Evolutionary conservation across 371 early-diverging fungal species (phyloP).

Genomic region (Mucor plumbeus): DNA sequence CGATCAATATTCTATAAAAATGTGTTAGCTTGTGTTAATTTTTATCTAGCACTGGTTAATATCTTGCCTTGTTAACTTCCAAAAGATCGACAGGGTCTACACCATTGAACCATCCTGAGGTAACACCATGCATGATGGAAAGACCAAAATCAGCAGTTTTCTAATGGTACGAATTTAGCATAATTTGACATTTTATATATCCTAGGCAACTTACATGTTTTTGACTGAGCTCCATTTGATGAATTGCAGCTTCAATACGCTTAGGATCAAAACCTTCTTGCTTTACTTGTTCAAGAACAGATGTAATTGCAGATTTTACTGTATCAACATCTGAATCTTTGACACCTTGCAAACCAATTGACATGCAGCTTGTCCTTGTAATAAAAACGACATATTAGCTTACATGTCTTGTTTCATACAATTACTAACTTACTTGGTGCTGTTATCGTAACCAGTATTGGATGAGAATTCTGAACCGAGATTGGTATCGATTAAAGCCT

Average conservation of each 20-base stretch:
- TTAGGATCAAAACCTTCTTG: slow-evolving; percentile 79
- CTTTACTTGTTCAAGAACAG: slow-evolving; percentile 70
- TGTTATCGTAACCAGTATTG: slow-evolving; percentile 87
- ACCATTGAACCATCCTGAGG: slow-evolving; percentile 90
- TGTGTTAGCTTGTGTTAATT: background rate
- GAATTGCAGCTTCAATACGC: slow-evolving; percentile 88
- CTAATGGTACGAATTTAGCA: slow-evolving; percentile 34
- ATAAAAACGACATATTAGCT: background rate
- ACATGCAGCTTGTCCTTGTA: slow-evolving; percentile 56
- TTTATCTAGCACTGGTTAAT: background rate
- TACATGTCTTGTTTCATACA: background rate
- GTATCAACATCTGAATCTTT: slow-evolving; percentile 57
- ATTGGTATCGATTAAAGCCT: slow-evolving; percentile 92
- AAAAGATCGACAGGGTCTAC: slow-evolving; percentile 85
- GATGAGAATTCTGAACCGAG: slow-evolving; percentile 93
- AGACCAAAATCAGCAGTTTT: slow-evolving; percentile 91
- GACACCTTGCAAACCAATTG: slow-evolving; percentile 78
- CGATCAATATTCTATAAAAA: slow-evolving; percentile 67
- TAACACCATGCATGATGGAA: slow-evolving; percentile 75
- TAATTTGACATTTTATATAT: background rate
- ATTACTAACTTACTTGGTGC: slow-evolving; percentile 51
- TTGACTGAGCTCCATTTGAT: slow-evolving; percentile 87
- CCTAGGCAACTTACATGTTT: slow-evolving; percentile 70
- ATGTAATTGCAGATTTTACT: slow-evolving; percentile 73
- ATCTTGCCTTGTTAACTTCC: slow-evolving; percentile 70